Evolutionary conservation across 2,329 filamentous ascomycete genomes (phyloP).

Genomic region (Xylaria sp.): DNA sequence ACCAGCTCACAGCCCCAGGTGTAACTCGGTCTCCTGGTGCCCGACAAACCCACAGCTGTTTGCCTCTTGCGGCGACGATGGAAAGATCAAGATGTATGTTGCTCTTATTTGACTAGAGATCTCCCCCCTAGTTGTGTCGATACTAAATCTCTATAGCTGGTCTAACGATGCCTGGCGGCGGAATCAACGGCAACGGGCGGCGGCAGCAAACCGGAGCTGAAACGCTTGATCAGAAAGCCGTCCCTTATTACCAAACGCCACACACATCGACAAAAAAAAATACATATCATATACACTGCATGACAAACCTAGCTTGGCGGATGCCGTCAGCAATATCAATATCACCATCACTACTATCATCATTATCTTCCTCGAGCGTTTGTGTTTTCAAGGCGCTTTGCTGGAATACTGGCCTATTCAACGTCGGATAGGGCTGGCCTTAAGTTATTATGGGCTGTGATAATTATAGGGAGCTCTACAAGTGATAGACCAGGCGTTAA

Average conservation of each 20-base stretch:
- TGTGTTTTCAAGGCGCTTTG: slow-evolving; percentile 18
- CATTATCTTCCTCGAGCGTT: slow-evolving; percentile 1
- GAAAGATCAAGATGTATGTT: slow-evolving; percentile 84
- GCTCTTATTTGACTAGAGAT: neutral
- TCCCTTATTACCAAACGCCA: neutral
- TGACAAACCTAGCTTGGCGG: neutral
- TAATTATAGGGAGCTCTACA: slow-evolving; percentile 17
- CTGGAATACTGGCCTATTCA: slow-evolving; percentile 10
- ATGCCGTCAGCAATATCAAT: neutral
- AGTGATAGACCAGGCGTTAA: slow-evolving; percentile 28
- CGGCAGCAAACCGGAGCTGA: slow-evolving; percentile 37
- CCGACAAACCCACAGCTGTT: slow-evolving; percentile 84
- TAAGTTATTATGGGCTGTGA: slow-evolving; percentile 19
- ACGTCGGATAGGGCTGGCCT: slow-evolving; percentile 5
- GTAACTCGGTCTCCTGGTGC: slow-evolving; percentile 92
- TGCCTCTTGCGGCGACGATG: slow-evolving; percentile 91
- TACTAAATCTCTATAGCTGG: slow-evolving; percentile 49
- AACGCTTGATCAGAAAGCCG: slow-evolving; percentile 37
- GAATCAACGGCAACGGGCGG: slow-evolving; percentile 33
- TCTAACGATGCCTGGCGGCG: slow-evolving; percentile 52
- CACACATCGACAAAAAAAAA: neutral
- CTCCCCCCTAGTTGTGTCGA: neutral
- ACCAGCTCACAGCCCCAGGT: slow-evolving; percentile 78
- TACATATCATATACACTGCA: slow-evolving; percentile 2
- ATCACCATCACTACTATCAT: neutral